Evolutionary conservation across 352 stramenopile species (phyloP).

Genomic region (Globisporangium uncinulatum): DNA sequence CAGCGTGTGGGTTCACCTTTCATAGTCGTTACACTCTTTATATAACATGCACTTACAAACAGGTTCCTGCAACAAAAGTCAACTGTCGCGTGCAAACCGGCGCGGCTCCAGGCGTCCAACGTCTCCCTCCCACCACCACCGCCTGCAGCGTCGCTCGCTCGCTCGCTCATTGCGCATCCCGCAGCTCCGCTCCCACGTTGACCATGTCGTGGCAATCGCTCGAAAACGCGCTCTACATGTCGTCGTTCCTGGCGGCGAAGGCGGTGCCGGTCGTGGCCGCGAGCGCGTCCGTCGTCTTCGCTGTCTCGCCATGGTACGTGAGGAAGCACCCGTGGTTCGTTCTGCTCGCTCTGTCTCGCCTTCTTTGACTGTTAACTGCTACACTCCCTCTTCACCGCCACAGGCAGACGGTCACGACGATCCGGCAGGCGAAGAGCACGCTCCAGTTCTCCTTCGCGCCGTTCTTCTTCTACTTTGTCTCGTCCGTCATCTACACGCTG

Average conservation of each 20-base stretch:
- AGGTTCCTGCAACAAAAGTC: too few relatives aligned
- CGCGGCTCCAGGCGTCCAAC: too few relatives aligned
- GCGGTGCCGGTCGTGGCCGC: slow-evolving; percentile 56
- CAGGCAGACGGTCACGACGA: slow-evolving; percentile 59
- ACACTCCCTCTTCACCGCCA: neutral
- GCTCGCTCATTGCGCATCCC: too few relatives aligned
- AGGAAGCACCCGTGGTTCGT: too few relatives aligned
- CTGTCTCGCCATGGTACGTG: slow-evolving; percentile 54
- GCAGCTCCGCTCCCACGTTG: neutral
- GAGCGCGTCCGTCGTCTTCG: slow-evolving; percentile 58
- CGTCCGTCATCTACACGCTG: slow-evolving; percentile 78
- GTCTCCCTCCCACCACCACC: too few relatives aligned
- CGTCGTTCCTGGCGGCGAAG: slow-evolving; percentile 57
- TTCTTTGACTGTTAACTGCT: neutral
- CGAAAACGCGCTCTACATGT: slow-evolving; percentile 62
- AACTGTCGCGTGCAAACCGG: too few relatives aligned
- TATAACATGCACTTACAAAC: too few relatives aligned
- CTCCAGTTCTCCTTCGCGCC: slow-evolving; percentile 74
- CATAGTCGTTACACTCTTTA: too few relatives aligned
- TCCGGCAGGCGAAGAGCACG: slow-evolving; percentile 59
- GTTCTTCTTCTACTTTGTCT: slow-evolving; percentile 84
- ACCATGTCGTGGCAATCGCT: slow-evolving; percentile 57
- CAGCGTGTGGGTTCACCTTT: too few relatives aligned
- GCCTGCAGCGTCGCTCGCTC: too few relatives aligned
- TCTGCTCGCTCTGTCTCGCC: neutral